A percentile compares a stretch with the other conserved stretches of the same genome.
These are phyloP conservation scores for Botrytis deweyae DNA, from an alignment of 2,329 filamentous ascomycete genomes.

Conservation along the genomic window DNA sequence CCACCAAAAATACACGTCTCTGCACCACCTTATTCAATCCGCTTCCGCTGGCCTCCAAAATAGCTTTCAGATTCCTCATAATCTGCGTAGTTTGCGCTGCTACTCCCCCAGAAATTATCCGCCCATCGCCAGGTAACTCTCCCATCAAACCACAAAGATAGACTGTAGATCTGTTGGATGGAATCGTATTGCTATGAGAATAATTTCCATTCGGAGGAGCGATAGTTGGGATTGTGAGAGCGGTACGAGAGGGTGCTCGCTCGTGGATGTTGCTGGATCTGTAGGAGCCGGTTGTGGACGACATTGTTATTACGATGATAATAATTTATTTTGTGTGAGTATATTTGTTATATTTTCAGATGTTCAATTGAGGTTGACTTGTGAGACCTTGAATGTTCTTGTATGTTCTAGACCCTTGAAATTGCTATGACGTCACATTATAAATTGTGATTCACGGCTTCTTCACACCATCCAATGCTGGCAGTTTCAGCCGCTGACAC, in stretches of 20 bases:
- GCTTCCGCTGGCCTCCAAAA: constrained; percentile 15
- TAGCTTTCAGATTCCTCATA: constrained; percentile 16
- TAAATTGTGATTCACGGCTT: not conserved
- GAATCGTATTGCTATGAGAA: constrained; percentile 9
- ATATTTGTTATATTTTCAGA: not conserved
- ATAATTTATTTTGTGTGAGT: not conserved
- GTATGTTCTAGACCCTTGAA: constrained; percentile 11
- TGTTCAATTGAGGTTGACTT: not conserved
- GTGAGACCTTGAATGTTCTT: not conserved
- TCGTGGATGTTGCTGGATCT: constrained; percentile 10
- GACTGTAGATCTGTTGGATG: constrained; percentile 2
- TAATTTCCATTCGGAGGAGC: constrained; percentile 10
- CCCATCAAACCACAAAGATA: constrained; percentile 17
- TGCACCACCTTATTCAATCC: constrained; percentile 14
- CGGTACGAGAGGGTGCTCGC: not conserved
- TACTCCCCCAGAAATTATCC: constrained; percentile 11
- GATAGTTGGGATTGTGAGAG: constrained; percentile 15
- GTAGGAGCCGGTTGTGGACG: constrained; percentile 5
- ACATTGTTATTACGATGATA: not conserved
- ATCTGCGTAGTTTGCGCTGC: constrained; percentile 15
- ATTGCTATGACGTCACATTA: not conserved
- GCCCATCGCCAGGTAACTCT: constrained; percentile 12
- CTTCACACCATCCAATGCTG: constrained; percentile 2
- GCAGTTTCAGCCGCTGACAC: constrained; percentile 1
- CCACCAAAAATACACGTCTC: constrained; percentile 16